phyloP scores from a whole-genome alignment of 2,329 filamentous ascomycete genomes.

The Fusarium bactridioides region DNA sequence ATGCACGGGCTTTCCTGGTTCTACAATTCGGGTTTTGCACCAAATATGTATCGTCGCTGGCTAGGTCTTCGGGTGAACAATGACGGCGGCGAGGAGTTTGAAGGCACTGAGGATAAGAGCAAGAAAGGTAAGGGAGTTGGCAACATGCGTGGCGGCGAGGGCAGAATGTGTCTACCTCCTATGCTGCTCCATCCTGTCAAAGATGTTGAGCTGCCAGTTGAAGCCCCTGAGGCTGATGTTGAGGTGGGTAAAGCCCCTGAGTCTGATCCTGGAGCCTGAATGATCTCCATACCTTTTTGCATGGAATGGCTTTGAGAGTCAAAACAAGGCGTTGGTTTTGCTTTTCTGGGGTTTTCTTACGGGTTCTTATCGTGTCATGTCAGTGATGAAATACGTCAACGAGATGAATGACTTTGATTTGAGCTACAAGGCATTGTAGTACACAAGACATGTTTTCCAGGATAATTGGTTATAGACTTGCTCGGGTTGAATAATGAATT shows the following conservation, averaged over 20 bases:
- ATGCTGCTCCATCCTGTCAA: slow-evolving; percentile 93
- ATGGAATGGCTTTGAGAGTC: slow-evolving; percentile 20
- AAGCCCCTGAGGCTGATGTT: slow-evolving; percentile 59
- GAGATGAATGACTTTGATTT: slow-evolving; percentile 35
- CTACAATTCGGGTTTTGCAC: slow-evolving; percentile 84
- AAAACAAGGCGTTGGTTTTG: slow-evolving; percentile 18
- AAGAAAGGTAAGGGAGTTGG: slow-evolving; percentile 58
- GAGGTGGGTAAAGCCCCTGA: slow-evolving; percentile 43
- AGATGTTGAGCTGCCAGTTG: slow-evolving; percentile 72
- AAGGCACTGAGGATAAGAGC: slow-evolving; percentile 64
- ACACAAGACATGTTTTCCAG: slow-evolving; percentile 2
- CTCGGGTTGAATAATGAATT: slow-evolving; percentile 9
- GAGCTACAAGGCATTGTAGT: slow-evolving; percentile 21
- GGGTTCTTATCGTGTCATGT: slow-evolving; percentile 29
- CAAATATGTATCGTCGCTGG: slow-evolving; percentile 86
- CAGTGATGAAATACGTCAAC: slow-evolving; percentile 29
- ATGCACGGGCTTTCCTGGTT: slow-evolving; percentile 90
- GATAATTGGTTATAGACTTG: slow-evolving; percentile 18
- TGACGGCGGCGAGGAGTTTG: slow-evolving; percentile 79
- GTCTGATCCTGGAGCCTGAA: slow-evolving; percentile 57
- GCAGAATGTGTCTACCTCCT: slow-evolving; percentile 88
- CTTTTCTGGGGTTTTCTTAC: slow-evolving; percentile 12
- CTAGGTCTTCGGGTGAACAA: slow-evolving; percentile 82
- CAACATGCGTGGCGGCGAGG: slow-evolving; percentile 72
- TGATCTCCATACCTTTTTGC: neutral